Conservation (phyloP, 805 yeast genomes). For the Candida incommunis region DNA sequence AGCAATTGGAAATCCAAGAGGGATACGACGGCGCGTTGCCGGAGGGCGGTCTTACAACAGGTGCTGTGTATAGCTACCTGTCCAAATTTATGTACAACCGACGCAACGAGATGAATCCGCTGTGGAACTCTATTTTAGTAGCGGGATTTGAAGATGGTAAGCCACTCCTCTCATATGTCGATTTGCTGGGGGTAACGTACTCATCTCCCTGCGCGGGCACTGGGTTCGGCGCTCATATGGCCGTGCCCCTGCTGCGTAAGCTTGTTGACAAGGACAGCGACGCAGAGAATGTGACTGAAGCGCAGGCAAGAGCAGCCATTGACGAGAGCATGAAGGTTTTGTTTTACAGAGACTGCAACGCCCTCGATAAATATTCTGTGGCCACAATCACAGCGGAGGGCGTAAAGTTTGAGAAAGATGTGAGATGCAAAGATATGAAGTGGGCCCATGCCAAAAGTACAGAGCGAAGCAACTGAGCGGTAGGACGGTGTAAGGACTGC, state of each 20-base stretch:
- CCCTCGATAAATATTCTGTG: constrained; percentile 70
- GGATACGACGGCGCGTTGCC: constrained; percentile 42
- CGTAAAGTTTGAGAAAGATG: constrained; percentile 48
- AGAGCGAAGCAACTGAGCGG: no score
- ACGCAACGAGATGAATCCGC: constrained; percentile 86
- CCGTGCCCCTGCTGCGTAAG: constrained; percentile 80
- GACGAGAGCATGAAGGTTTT: constrained; percentile 85
- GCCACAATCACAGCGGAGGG: constrained; percentile 59
- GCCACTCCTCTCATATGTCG: constrained; percentile 76
- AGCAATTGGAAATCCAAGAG: constrained; percentile 66
- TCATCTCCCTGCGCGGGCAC: constrained; percentile 83
- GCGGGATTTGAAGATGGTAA: constrained; percentile 71
- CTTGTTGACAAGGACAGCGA: constrained; percentile 70
- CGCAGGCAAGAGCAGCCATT: constrained; percentile 63
- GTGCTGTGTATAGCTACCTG: constrained; percentile 76
- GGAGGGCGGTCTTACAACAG: constrained; percentile 60
- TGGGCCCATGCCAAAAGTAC: constrained; percentile 36
- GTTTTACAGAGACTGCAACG: constrained; percentile 92
- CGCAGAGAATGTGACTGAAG: constrained; percentile 51
- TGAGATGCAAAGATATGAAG: constrained; percentile 59
- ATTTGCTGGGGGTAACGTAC: constrained; percentile 82
- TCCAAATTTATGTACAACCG: constrained; percentile 74
- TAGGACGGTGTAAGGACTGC: no score
- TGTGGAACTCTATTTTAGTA: constrained; percentile 88
- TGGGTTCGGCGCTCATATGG: constrained; percentile 93